Base-by-base conservation (phyloP, 345 rosid species). In the Corchorus olitorius region DNA sequence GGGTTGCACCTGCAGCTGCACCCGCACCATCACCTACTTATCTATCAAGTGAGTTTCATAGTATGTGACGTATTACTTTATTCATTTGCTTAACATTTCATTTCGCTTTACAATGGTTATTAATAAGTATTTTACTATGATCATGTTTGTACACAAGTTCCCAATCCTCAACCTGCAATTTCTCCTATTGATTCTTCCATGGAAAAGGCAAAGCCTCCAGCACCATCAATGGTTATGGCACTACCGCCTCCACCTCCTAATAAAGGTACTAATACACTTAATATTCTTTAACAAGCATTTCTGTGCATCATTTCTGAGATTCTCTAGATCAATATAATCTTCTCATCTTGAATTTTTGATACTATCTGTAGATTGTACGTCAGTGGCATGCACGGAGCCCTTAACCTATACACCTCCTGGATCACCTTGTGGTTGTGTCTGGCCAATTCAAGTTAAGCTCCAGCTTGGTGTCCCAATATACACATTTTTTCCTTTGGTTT, bases 241-340 rank as follows among this genome's bases (percentile, higher is more conserved):
- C 79, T 90, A 13, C 94, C 91, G 19, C 90, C 94, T 74, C 91
- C 94, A 14, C 94, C 94, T 75, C 92, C 91, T 70, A 87, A 85
- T 58, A 86, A 72, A 81, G 89, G 94, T 88, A 77, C 41, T 48
- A 48, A 13, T 56, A 50, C 12, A 27, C 16, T 41, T 48, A 43
- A 7, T 19, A 10, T 69, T 82, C 10, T 17, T 50, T 52, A 62
- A 59, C 17, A 56, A 35, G 62, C 14, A 8, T 13, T 33, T 39
- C 20, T 8, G 2, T 58, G 2, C 9, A 4, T 8, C 12, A 22
- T 56, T 49, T 65, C 5, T 13, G 37, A 49, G 15, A 46, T 76
- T 78, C 66, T 15, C 13, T 19, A 13, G 20, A 74, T 27, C 15
- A n/a, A 33, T 54, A 6, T 54, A 6, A 75, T 58, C 41, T 20